Percentiles rank a stretch among this genome's conserved stretches.
These are phyloP conservation scores for Penstemon eatonii DNA, from an alignment of 257 asterid genomes.

Conservation along the genomic window DNA sequence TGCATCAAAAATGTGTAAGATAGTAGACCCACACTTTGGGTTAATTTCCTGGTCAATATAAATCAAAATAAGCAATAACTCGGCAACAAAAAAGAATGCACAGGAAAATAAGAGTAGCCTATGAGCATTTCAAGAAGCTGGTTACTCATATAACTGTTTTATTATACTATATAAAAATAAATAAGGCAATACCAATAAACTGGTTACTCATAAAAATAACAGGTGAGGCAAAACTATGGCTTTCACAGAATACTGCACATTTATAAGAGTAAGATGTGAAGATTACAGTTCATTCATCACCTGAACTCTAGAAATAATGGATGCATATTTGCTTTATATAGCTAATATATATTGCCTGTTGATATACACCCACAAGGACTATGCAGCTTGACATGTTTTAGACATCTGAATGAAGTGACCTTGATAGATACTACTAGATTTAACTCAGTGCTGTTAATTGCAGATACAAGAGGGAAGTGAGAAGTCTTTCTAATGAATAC, in stretches of 20 bases:
- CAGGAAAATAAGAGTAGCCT: conserved; percentile 9
- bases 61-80: conserved; percentile 20
- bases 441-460: not conserved
- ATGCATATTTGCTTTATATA: no score
- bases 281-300: no score
- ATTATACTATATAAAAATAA: not conserved
- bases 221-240: conserved; percentile 14
- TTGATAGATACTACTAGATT: no score
- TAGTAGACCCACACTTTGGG: conserved; percentile 89
- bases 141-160: not conserved
- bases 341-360: no score
- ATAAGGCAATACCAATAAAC: not conserved
- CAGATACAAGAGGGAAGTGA: not conserved
- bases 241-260: not conserved
- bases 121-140: not conserved
- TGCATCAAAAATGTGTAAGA: conserved; percentile 83
- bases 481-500: conserved; percentile 5
- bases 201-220: not conserved
- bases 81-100: conserved; percentile 11
- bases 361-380: no score
- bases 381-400: no score
- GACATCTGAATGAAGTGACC: no score
- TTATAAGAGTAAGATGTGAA: not conserved
- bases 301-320: no score
- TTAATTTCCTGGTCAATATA: conserved; percentile 57